Conservation (phyloP, 129 eudicot genomes). For the Artemisia annua region DNA sequence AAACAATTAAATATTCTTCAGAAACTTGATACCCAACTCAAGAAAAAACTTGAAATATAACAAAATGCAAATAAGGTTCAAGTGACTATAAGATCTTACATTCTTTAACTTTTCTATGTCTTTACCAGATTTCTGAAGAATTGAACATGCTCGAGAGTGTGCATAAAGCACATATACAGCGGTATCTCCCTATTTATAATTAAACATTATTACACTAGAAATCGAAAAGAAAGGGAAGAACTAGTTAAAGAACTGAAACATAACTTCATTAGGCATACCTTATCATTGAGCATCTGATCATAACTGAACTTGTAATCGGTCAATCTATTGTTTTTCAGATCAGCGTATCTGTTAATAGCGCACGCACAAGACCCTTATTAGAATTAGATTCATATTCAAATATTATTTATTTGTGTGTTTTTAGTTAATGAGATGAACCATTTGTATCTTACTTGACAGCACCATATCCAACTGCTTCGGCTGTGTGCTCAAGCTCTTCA, state of each 20-base stretch:
- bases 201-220: not conserved
- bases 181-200: conserved; percentile 80
- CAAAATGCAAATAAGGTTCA: not conserved
- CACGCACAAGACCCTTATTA: too few relatives aligned
- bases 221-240: not conserved
- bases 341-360: conserved; percentile 71
- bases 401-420: not conserved
- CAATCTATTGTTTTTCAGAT: conserved; percentile 76
- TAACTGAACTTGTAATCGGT: conserved; percentile 62
- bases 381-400: not conserved
- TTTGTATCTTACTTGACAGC: conserved; percentile 83
- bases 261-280: conserved; percentile 43
- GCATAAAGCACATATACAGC: conserved; percentile 87
- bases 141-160: conserved; percentile 90
- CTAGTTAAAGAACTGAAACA: not conserved
- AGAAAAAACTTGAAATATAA: not conserved
- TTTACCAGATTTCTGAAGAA: conserved; percentile 92
- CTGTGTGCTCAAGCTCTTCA: conserved; percentile 66
- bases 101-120: conserved; percentile 58
- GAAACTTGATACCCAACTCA: conserved; percentile 1
- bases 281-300: conserved; percentile 97
- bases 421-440: not conserved
- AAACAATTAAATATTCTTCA: conserved; percentile 9
- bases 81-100: conserved; percentile 34
- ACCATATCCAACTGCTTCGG: conserved; percentile 99